Evolutionary conservation across 2,329 filamentous ascomycete species (phyloP).

Genomic region (Aspergillus felis): DNA sequence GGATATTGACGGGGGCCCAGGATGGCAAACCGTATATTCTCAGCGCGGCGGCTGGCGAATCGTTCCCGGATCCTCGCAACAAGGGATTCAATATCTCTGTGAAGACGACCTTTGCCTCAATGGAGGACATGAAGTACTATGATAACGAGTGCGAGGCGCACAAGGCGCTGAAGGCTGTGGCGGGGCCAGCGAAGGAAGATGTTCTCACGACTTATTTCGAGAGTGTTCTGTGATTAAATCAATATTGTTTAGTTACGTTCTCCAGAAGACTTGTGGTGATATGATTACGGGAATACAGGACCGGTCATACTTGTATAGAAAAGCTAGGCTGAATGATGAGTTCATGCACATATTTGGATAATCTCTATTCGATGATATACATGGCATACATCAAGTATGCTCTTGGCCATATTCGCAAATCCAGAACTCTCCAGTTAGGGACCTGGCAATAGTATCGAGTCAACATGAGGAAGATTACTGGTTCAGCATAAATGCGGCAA

Average conservation of each 20-base stretch:
- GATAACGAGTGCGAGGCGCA: conserved; percentile 59
- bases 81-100: conserved; percentile 64
- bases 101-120: conserved; percentile 59
- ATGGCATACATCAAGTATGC: conserved; percentile 21
- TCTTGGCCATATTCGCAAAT: not conserved
- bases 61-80: conserved; percentile 55
- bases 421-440: not conserved
- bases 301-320: not conserved
- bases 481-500: not conserved
- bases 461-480: not conserved
- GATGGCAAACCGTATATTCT: conserved; percentile 69
- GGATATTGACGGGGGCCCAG: conserved; percentile 37
- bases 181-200: conserved; percentile 31
- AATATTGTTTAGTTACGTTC: not conserved
- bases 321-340: not conserved
- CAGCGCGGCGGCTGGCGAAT: conserved; percentile 51
- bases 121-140: conserved; percentile 69
- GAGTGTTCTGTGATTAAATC: conserved; percentile 26
- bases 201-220: conserved; percentile 36
- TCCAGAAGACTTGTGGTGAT: not conserved
- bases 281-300: not conserved
- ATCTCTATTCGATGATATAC: conserved; percentile 22
- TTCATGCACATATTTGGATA: conserved; percentile 6
- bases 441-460: not conserved
- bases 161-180: conserved; percentile 41